phyloP scores from a whole-genome alignment of 1,284 basidiomycete genomes.

The Caloboletus inedulis region DNA sequence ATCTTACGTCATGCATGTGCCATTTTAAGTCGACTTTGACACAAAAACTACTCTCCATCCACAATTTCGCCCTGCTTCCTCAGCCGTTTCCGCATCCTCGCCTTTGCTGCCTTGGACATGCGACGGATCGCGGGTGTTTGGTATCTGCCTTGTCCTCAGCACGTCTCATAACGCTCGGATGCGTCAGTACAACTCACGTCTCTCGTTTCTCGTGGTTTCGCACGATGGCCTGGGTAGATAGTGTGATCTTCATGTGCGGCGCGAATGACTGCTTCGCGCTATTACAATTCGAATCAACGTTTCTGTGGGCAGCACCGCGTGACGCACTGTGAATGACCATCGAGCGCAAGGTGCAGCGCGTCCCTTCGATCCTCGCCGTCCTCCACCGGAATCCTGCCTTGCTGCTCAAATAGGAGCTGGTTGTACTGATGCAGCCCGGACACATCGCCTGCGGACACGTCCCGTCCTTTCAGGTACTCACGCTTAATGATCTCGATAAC shows the following conservation, averaged over 20 bases:
- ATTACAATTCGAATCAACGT: conserved; percentile 5
- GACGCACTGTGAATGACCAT: conserved; percentile 59
- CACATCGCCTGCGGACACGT: conserved; percentile 39
- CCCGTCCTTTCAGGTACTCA: conserved; percentile 60
- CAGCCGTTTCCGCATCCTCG: conserved; percentile 49
- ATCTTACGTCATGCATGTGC: conserved; percentile 24
- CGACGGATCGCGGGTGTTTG: conserved; percentile 53
- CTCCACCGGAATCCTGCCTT: conserved; percentile 27
- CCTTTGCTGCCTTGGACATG: conserved; percentile 56
- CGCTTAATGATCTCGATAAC: conserved; percentile 84
- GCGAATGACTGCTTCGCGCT: conserved; percentile 64
- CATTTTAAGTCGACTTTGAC: conserved; percentile 16
- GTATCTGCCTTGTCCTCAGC: conserved; percentile 41
- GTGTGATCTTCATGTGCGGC: conserved; percentile 73
- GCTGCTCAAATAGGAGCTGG: conserved; percentile 58
- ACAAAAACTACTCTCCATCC: conserved; percentile 22
- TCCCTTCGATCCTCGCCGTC: conserved; percentile 35
- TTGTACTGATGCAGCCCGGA: conserved; percentile 80
- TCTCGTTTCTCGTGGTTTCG: conserved; percentile 39
- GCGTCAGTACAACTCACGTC: conserved; percentile 47
- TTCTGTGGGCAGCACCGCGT: neutral
- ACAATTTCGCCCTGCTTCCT: conserved; percentile 29
- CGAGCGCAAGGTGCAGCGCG: conserved; percentile 39
- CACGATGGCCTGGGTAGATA: conserved; percentile 51
- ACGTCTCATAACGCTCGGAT: neutral